A percentile compares a stretch with the other conserved stretches of the same genome.
Evolutionary conservation across 148 eudicot genomes (phyloP).

Genomic region (Drosera capensis): DNA sequence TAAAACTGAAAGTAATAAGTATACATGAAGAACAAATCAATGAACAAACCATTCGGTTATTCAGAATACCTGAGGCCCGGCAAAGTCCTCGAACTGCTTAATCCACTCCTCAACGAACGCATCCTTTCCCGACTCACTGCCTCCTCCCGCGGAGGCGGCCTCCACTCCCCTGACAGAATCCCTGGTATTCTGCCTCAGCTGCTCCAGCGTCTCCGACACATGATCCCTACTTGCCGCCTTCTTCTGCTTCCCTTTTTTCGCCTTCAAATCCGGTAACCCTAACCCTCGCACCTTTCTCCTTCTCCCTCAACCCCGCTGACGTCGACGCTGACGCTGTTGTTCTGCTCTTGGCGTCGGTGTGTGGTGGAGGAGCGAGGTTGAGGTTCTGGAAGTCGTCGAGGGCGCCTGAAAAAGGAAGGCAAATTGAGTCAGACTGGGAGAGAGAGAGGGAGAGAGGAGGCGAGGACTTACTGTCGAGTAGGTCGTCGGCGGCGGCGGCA

Average conservation of each 20-base stretch:
- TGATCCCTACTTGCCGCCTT: constrained; percentile 63
- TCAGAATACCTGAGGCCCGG: constrained; percentile 57
- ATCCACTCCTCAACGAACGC: constrained; percentile 71
- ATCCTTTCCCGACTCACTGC: constrained; percentile 25
- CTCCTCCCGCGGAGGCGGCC: constrained; percentile 22
- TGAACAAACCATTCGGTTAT: not conserved
- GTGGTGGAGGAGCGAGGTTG: constrained; percentile 44
- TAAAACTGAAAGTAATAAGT: no score
- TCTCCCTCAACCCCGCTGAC: no score
- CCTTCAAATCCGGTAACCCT: constrained; percentile 78
- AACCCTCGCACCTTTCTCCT: constrained; percentile 73
- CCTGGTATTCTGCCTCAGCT: constrained; percentile 81
- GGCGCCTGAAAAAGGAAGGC: constrained; percentile 67
- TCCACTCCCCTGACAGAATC: constrained; percentile 85
- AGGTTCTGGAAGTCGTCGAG: constrained; percentile 90
- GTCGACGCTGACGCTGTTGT: no score
- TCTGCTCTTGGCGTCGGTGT: no score
- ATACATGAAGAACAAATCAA: not conserved
- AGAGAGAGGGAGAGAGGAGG: not conserved
- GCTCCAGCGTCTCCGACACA: constrained; percentile 78
- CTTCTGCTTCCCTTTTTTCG: constrained; percentile 78
- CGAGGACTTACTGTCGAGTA: not conserved
- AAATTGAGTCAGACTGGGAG: no score
- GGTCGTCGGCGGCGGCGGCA: no score
- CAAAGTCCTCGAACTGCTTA: constrained; percentile 85